Base-by-base conservation (phyloP, 768 basidiomycete genomes). In the Auricularia heimuer region DNA sequence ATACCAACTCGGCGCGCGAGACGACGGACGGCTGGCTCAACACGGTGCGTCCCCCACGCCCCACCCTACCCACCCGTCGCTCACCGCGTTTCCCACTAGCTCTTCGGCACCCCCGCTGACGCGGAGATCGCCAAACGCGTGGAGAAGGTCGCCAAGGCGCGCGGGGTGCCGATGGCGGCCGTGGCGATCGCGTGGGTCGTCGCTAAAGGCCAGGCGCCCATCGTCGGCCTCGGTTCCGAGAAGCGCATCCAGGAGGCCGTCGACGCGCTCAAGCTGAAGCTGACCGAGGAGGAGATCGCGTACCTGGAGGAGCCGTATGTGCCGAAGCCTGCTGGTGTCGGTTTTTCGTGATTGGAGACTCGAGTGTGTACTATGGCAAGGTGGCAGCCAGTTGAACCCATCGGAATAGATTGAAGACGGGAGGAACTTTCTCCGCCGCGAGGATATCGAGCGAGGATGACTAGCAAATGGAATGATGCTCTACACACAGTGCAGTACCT, bases 221-320 rank as follows among this genome's bases (percentile, higher is more conserved):
- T 60, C 56, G 29, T 60, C 24, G 56, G 56, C 3, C 56, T 60
- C 24, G 33, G 24, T 3, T 29, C 24, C 18, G 56, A 8, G 10
- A 60, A 60, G 24, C 21, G 56, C 7, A 24, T 64, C 37, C 3
- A 44, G 4, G 29, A 34, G 67, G 65, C 60, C 45, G 37, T 34
- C 58, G 67, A 63, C n/a, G 84, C 84, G 1, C 85, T 85, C 0
- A 84, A 83, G 62, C 66, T 86, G 34, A 75, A 77, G 64, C 77
- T 88, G 58, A 80, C 81, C 0, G 75, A 78, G 0, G 85, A 86
- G 21, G 86, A 89, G 68, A 73, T 84, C 54, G 78, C 81, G 72
- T 77, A 78, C 63, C 78, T 89, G 33, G 80, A 82, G 64, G 80
- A 83, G 67, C 78, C 81, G 2, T 88, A 88, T 75, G 60, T 71